Base-by-base conservation (phyloP, 2,329 filamentous ascomycete species). In the Diaporthe ampelina region DNA sequence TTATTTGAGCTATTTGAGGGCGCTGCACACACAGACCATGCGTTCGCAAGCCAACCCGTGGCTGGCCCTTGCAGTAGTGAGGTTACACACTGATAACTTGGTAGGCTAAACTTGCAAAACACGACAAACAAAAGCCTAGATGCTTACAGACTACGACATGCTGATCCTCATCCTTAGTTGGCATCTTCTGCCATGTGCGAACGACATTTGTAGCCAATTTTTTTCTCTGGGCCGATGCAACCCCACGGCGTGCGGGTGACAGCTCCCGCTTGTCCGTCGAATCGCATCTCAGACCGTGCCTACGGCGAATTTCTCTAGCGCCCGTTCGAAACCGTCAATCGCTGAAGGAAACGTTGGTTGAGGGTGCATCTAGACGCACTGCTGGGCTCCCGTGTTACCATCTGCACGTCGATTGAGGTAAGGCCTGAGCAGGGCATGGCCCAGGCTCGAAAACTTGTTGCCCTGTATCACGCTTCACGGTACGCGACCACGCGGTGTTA, bases 91-190 rank as follows among this genome's bases (percentile, higher is more conserved):
- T 54, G 8, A 68, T 11, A 54, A 68, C 21, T 67, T 67, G 63
- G 63, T 67, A 67, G 63, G 45, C 63, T 67, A 67, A 52, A 50
- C 32, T 67, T 67, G 32, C 63, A 67, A 67, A 52, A 67, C 63
- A 40, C 63, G 29, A 67, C 63, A 67, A 37, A 26, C 45, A 45
- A 50, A 37, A 68, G 29, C 63, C 63, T 17, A 68, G 15, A 40
- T 52, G 63, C 63, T 67, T 50, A 52, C 63, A 52, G 63, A 52
- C 40, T 52, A 32, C 63, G 32, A 15, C 63, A 37, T 52, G 45
- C 63, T 52, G 45, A 52, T 67, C 63, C 15, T 26, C 11, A 52
- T 37, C 29, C 21, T 67, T 67, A 40, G 58, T 61, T 10, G 61
- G 61, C 61, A 35, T 19, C 15, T 15, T 37, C 7, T 5, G 45